Conservation (phyloP, 2,329 filamentous ascomycete species). For the Hypomyces perniciosus region DNA sequence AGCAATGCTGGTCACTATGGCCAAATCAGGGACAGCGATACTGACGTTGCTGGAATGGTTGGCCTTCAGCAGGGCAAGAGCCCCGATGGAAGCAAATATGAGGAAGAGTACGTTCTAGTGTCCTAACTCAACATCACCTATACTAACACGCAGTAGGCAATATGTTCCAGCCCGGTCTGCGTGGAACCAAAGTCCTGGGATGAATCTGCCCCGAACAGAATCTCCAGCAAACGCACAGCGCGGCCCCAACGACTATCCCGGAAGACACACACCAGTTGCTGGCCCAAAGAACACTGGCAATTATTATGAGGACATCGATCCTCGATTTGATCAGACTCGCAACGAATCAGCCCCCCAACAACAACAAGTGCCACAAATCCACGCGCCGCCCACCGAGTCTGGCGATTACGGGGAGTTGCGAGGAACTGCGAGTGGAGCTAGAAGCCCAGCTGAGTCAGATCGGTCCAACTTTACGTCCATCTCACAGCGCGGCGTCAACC, state of each 20-base stretch:
- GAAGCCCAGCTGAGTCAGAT: slow-evolving; percentile 73
- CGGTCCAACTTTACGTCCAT: slow-evolving; percentile 84
- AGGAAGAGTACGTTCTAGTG: slow-evolving; percentile 53
- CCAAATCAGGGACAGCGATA: slow-evolving; percentile 56
- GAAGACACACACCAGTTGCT: slow-evolving; percentile 28
- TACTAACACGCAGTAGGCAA: slow-evolving; percentile 27
- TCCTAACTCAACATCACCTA: neutral
- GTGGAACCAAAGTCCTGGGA: slow-evolving; percentile 45
- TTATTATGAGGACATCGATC: slow-evolving; percentile 94
- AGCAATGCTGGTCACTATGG: slow-evolving; percentile 40
- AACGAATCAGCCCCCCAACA: slow-evolving; percentile 17
- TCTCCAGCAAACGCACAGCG: slow-evolving; percentile 37
- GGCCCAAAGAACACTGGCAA: slow-evolving; percentile 31
- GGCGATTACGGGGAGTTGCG: slow-evolving; percentile 58
- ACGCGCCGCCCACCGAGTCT: slow-evolving; percentile 25
- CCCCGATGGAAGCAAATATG: slow-evolving; percentile 65
- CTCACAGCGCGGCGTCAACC: slow-evolving; percentile 82
- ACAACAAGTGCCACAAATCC: slow-evolving; percentile 11
- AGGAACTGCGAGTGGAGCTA: slow-evolving; percentile 42
- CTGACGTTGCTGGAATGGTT: slow-evolving; percentile 68
- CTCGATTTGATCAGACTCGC: slow-evolving; percentile 56
- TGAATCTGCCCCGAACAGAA: slow-evolving; percentile 40
- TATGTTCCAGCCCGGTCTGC: slow-evolving; percentile 51
- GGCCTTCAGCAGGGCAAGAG: slow-evolving; percentile 55
- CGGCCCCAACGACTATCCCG: slow-evolving; percentile 23